Percentiles rank a stretch among this genome's conserved stretches.
phyloP scores from a whole-genome alignment of 192 early-diverging fungal genomes.

The Entomortierella chlamydospora region DNA sequence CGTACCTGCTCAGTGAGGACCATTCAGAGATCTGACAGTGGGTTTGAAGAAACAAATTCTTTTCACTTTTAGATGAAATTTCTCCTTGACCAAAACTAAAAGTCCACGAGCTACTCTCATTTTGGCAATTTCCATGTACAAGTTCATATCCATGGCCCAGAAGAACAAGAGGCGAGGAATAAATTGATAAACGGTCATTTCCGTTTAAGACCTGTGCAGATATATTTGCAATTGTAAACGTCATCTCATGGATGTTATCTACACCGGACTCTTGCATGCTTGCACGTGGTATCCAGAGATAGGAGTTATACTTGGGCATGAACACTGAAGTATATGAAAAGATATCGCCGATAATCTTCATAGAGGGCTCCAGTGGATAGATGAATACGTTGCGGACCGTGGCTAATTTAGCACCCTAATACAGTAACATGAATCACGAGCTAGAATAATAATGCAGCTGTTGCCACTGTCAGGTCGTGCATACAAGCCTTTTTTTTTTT shows the following conservation, averaged over 20 bases:
- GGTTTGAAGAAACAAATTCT: constrained; percentile 85
- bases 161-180: constrained; percentile 93
- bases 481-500: too few relatives aligned
- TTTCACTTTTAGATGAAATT: constrained; percentile 84
- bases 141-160: constrained; percentile 95
- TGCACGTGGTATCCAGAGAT: constrained; percentile 96
- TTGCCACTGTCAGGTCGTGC: too few relatives aligned
- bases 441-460: background rate
- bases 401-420: constrained; percentile 73
- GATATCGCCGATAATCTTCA: constrained; percentile 92
- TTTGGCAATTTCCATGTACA: constrained; percentile 96
- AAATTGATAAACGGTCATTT: constrained; percentile 91
- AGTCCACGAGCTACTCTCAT: constrained; percentile 89
- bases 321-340: constrained; percentile 87
- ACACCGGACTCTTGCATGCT: constrained; percentile 93
- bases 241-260: constrained; percentile 87
- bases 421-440: background rate
- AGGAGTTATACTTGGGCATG: constrained; percentile 96
- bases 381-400: constrained; percentile 97
- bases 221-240: constrained; percentile 94
- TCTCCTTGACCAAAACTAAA: constrained; percentile 84
- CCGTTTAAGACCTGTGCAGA: constrained; percentile 78
- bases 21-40: constrained; percentile 94
- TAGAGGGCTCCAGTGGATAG: constrained; percentile 91
- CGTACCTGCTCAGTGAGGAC: constrained; percentile 88